Conservation (phyloP, 768 basidiomycete species). For the Obba rivulosa region DNA sequence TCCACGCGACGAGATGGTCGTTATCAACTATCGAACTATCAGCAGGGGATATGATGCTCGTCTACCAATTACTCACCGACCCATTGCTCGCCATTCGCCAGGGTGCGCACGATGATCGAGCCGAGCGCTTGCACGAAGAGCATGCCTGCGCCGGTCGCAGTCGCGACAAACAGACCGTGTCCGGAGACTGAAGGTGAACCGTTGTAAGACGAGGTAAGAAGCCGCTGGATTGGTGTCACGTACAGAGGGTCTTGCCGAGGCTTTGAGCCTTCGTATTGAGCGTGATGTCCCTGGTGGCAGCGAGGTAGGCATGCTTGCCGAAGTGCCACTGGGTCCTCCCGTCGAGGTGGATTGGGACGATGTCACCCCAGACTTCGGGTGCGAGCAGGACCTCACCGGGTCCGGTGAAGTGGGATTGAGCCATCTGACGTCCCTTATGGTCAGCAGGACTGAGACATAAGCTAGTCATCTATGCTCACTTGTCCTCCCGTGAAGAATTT, state of each 20-base stretch:
- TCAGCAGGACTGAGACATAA: too few species aligned
- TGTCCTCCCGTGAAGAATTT: conserved; percentile 25
- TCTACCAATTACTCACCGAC: conserved; percentile 16
- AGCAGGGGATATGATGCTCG: neutral
- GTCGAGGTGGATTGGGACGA: conserved; percentile 26
- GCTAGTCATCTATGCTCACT: too few species aligned
- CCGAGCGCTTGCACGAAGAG: conserved; percentile 28
- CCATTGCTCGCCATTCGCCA: conserved; percentile 27
- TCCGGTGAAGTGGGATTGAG: conserved; percentile 24
- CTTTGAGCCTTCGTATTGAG: conserved; percentile 24
- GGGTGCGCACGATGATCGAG: conserved; percentile 23
- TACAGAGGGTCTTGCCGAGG: conserved; percentile 26
- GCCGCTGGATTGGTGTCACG: conserved; percentile 1
- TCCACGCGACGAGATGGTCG: conserved; percentile 32
- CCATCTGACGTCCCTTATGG: conserved; percentile 10
- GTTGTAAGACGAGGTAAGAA: neutral
- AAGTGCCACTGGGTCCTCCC: conserved; percentile 22
- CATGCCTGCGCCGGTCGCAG: conserved; percentile 22
- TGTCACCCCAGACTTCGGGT: conserved; percentile 30
- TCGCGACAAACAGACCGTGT: conserved; percentile 26
- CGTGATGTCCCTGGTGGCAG: conserved; percentile 20
- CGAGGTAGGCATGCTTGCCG: conserved; percentile 27
- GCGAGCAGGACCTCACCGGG: conserved; percentile 28
- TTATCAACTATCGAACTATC: conserved; percentile 21
- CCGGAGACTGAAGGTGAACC: conserved; percentile 25